Evolutionary conservation across 2,329 filamentous ascomycete genomes (phyloP), one percentile per base, ranked within the genome.

Genomic region (Talaromyces amestolkiae): DNA sequence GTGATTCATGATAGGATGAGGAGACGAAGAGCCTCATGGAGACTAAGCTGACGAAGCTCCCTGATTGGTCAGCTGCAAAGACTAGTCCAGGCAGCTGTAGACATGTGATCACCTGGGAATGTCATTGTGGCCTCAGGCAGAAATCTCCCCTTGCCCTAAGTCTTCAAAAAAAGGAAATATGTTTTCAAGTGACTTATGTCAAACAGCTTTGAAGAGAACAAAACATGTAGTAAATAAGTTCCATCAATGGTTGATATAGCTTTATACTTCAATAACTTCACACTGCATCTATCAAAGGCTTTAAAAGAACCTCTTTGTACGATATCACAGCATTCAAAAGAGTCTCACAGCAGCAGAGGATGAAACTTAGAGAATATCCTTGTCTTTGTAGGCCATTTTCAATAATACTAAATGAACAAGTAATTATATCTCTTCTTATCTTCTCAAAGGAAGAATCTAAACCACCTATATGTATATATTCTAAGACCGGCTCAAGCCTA

Each of bases 241-340:
- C 15, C 10, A 37, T 58, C 22, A 58, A 9, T 37, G 53, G 6
- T 39, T 11, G 24, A 58, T 27, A 22, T 15, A 24, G 10, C 54
- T 27, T 58, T 58, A 41, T 41, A 39, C 53, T 39, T 37, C 27
- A 39, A 58, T 24, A 41, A 19, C n/a, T 43, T 43, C 9, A 31
- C 43, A 31, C 37, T 58, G 11, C 22, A 43, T 58, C 2, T 8
- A 43, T 41, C 56, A 58, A 41, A 31, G 24, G 35, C 11, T 35
- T 58, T 37, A 58, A 58, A 58, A 43, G 39, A 43, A 17, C 22
- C 35, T 43, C 35, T 58, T 58, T 43, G 56, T 58, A 22, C 56
- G 27, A 58, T 43, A 58, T 43, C 0, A 27, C 35, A n/a, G 22
- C 56, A 58, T 43, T 43, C 56, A 43, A 41, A 58, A 58, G 11